Evolutionary conservation across 164 flowering plant genomes (phyloP), one percentile per base, ranked within the genome.

Genomic region (Annona cherimola): DNA sequence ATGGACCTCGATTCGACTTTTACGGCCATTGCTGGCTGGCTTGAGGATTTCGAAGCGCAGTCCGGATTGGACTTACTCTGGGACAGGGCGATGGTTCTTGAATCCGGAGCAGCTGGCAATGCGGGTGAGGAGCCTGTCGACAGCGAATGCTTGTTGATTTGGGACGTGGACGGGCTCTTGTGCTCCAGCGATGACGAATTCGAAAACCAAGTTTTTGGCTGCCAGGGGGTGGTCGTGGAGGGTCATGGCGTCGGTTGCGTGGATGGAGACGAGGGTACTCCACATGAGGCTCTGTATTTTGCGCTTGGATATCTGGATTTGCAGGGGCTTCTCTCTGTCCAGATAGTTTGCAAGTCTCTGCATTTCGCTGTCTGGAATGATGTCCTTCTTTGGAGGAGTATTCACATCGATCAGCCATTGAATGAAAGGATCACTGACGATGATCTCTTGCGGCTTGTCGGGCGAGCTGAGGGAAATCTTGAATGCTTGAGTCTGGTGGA

Each of bases 361-460:
- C 76, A 75, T 44, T 75, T 79, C 46, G 79, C 86, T 0, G 89
- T 91, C 54, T 84, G 65, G 7, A 83, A 41, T 75, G 94, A 93
- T 71, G 68, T 87, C 20, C 83, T 82, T 64, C 68, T 91, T 57
- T 95, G 98, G 98, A 90, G 79, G 80, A 86, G 63, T 63, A 91
- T 93, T 70, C 89, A 85, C 78, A 81, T 93, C 12, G 89, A 86
- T 63, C 86, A 85, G 67, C 98, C 97, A 50, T 72, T 91, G 77
- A 93, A 75, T 70, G 89, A 86, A 70, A 83, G 79, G 76, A 83
- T 95, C 35, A 87, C 88, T 2, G 93, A 93, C 80, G 95, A 87
- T 68, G 71, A 69, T 77, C 99, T 95, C 65, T 16, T 91, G 69
- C 78, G 72, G 43, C 75, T 95, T 73, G 78, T 90, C 7, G 75